Evolutionary conservation across 1,139 yeast genomes (phyloP), one percentile per base, ranked within the genome.

Genomic region (Hyphopichia burtonii): DNA sequence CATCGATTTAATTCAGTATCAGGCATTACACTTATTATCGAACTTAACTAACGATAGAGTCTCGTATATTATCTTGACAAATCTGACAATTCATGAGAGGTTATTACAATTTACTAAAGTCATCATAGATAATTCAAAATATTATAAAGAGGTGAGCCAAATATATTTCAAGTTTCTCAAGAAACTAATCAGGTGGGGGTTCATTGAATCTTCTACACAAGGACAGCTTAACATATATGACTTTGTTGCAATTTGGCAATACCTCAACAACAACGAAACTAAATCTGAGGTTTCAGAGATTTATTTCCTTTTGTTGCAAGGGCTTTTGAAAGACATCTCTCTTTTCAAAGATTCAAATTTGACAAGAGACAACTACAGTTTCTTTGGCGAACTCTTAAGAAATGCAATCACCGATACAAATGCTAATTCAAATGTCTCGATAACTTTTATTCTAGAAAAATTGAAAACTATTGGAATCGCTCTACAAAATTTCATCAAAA

Each of bases 1-100:
- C 43, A 56, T 55, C 19, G 78, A 73, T 48, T 59, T 71, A 4
- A 57, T 73, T 3, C 76, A 69, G 45, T 58, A 58, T 37, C 78
- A 73, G 50, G 59, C 68, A 1, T 53, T 67, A 36, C 77, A 71
- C 50, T 49, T 68, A 45, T 52, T 71, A 42, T 64, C 56, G 36
- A 69, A 72, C 45, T 42, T 65, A 25, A 43, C 68, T 46, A 50
- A 56, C 30, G 30, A 27, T 11, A 43, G 36, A 0, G 47, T 59
- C 17, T 57, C 61, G 3, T 34, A 44, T 8, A 19, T 27, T 4
- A 49, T 59, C 2, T 34, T 56, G 2, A 28, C 27, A 9, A 46
- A 47, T 17, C 11, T 11, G 12, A 4, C 27, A 19, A 50, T 48
- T 18, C 31, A 40, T 28, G 46, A 36, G 6, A 23, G 27, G 18